Percentiles rank a stretch among this genome's conserved stretches.
These are phyloP conservation scores for Globisporangium uncinulatum DNA, from an alignment of 352 stramenopile genomes.

Conservation along the genomic window DNA sequence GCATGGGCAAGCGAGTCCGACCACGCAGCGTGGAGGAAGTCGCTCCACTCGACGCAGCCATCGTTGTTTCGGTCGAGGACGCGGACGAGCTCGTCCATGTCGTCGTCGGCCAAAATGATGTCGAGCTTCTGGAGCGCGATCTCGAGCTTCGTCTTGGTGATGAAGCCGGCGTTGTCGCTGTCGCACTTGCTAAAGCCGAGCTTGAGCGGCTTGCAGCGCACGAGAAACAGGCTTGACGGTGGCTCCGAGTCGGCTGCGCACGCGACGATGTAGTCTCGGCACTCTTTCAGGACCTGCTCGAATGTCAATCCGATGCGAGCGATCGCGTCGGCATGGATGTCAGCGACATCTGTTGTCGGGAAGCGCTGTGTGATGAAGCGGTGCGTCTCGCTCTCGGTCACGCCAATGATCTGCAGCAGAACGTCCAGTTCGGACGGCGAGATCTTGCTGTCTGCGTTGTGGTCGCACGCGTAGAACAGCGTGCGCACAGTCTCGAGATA, in stretches of 20 bases:
- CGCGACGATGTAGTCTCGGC: conserved; percentile 14
- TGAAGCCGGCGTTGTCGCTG: conserved; percentile 24
- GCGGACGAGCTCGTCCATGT: conserved; percentile 23
- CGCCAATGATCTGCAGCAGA: conserved; percentile 26
- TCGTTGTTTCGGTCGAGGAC: conserved; percentile 31
- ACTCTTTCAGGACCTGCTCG: conserved; percentile 19
- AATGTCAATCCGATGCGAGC: conserved; percentile 15
- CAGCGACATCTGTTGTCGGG: neutral
- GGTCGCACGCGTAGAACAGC: conserved; percentile 29
- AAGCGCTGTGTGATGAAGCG: conserved; percentile 2
- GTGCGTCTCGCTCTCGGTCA: conserved; percentile 6
- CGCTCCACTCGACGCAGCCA: conserved; percentile 35
- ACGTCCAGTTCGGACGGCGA: conserved; percentile 20
- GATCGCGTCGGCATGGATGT: conserved; percentile 1
- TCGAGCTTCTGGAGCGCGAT: conserved; percentile 53
- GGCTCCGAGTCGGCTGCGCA: conserved; percentile 14
- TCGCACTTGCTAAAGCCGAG: conserved; percentile 36
- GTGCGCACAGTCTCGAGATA: conserved; percentile 21
- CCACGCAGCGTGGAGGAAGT: conserved; percentile 38
- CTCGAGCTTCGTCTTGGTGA: conserved; percentile 35
- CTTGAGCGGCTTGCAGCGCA: conserved; percentile 38
- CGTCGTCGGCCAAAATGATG: conserved; percentile 22
- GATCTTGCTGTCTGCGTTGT: conserved; percentile 29
- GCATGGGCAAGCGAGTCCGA: conserved; percentile 17
- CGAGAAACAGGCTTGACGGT: conserved; percentile 24